Evolutionary conservation across 371 early-diverging fungal species (phyloP).

Genomic region (Coemansia sp.): DNA sequence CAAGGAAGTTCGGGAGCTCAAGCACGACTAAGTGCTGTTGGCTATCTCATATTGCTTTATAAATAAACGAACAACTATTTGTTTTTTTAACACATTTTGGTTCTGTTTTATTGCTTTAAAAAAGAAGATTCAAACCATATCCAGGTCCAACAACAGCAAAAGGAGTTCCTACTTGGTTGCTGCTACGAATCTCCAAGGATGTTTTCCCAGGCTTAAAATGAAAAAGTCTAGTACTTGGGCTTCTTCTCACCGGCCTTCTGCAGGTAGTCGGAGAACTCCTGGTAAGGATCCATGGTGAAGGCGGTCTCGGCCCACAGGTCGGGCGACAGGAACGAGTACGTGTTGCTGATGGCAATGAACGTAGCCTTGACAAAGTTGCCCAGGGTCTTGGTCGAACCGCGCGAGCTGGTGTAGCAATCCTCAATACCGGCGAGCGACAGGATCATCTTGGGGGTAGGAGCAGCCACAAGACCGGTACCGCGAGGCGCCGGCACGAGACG

Average conservation of each 20-base stretch:
- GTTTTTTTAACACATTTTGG: constrained; percentile 10
- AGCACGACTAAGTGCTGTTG: constrained; percentile 63
- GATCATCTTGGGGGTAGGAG: constrained; percentile 97
- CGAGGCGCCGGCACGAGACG: constrained; percentile 98
- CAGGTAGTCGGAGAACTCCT: constrained; percentile 91
- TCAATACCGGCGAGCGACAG: constrained; percentile 98
- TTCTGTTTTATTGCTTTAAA: constrained; percentile 5
- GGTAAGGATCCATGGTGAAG: constrained; percentile 89
- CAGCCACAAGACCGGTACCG: constrained; percentile 99
- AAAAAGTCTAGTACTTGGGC: constrained; percentile 44
- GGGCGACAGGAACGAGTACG: constrained; percentile 97
- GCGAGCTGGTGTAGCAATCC: constrained; percentile 97
- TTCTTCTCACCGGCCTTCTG: constrained; percentile 61
- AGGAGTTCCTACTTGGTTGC: background rate
- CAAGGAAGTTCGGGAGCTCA: constrained; percentile 71
- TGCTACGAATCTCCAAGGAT: background rate
- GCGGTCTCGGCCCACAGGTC: constrained; percentile 92
- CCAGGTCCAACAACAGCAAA: background rate
- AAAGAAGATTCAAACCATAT: background rate
- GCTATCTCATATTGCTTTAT: too few species aligned
- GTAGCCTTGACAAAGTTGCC: constrained; percentile 99
- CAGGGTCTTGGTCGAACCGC: constrained; percentile 88
- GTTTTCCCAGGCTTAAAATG: background rate
- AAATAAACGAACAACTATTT: too few species aligned
- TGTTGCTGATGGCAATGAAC: constrained; percentile 97